These are phyloP conservation scores for Trypanosoma rangeli DNA, from an alignment of 208 protist genomes.

Conservation along the genomic window DNA sequence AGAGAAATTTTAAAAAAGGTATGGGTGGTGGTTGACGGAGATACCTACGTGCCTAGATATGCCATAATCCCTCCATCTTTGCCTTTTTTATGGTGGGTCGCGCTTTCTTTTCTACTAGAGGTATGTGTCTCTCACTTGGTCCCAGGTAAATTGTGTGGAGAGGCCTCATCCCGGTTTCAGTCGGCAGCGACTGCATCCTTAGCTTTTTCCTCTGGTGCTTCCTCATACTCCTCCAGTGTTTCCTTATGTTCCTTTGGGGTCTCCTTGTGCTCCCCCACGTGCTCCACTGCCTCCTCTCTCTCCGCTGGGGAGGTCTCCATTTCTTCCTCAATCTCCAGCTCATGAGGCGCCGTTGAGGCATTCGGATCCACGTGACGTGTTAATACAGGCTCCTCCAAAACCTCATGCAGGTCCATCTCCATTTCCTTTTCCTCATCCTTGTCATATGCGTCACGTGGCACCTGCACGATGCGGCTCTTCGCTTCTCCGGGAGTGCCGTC, in stretches of 20 bases:
- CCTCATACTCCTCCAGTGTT: too few relatives aligned
- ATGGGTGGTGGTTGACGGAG: neutral
- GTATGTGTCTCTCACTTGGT: neutral
- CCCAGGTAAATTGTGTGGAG: neutral
- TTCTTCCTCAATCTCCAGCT: neutral
- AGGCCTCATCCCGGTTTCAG: neutral
- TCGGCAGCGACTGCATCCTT: neutral
- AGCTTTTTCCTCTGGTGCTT: neutral
- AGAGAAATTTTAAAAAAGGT: neutral
- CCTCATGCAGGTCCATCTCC: neutral
- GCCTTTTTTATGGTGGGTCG: neutral
- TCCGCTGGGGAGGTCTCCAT: constrained; percentile 1
- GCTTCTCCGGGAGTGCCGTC: constrained; percentile 73
- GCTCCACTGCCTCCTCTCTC: constrained; percentile 1
- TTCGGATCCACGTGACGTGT: constrained; percentile 14
- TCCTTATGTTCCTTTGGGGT: too few relatives aligned
- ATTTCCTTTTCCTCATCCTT: constrained; percentile 8
- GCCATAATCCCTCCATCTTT: neutral
- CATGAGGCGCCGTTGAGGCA: neutral
- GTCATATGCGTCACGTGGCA: constrained; percentile 18
- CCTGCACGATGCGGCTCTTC: constrained; percentile 59
- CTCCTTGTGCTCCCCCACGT: constrained; percentile 2
- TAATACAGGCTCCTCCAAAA: neutral
- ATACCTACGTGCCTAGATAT: neutral
- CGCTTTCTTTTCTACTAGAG: neutral